Evolutionary conservation across 768 basidiomycete genomes (phyloP).

Genomic region (Leccinellum luteum): DNA sequence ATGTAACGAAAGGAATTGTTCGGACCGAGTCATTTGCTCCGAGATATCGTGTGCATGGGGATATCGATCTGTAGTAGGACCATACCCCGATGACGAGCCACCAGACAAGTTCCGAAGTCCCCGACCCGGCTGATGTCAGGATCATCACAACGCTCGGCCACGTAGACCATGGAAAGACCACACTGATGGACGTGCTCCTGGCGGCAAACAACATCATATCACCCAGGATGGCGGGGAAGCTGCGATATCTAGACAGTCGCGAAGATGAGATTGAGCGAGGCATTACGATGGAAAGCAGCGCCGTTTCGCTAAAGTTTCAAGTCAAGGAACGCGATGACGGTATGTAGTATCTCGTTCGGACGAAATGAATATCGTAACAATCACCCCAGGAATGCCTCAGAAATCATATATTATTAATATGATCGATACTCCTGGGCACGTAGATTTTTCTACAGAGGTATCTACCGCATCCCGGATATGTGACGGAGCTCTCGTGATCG

Average conservation of each 20-base stretch:
- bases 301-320: slow-evolving; percentile 86
- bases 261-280: slow-evolving; percentile 98
- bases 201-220: slow-evolving; percentile 99
- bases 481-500: slow-evolving; percentile 92
- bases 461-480: slow-evolving; percentile 91
- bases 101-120: slow-evolving; percentile 13
- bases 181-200: slow-evolving; percentile 90
- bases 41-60: not conserved
- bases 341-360: slow-evolving; percentile 38
- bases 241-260: slow-evolving; percentile 91
- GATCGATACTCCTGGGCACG: slow-evolving; percentile 98
- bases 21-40: slow-evolving; percentile 1
- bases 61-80: not conserved
- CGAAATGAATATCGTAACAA: slow-evolving; percentile 29
- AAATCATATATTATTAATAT: slow-evolving; percentile 87
- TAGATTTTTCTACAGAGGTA: slow-evolving; percentile 97
- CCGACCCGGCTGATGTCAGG: slow-evolving; percentile 51
- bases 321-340: slow-evolving; percentile 68
- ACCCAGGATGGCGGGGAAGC: slow-evolving; percentile 89
- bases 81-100: slow-evolving; percentile 23
- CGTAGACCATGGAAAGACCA: slow-evolving; percentile 96
- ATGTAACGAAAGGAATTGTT: slow-evolving; percentile 3
- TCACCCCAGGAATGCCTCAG: slow-evolving; percentile 48
- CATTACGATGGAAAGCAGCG: slow-evolving; percentile 98
- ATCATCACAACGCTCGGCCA: slow-evolving; percentile 87